Conservation (phyloP, 2,329 filamentous ascomycete genomes). For the Simplicillium sp. region DNA sequence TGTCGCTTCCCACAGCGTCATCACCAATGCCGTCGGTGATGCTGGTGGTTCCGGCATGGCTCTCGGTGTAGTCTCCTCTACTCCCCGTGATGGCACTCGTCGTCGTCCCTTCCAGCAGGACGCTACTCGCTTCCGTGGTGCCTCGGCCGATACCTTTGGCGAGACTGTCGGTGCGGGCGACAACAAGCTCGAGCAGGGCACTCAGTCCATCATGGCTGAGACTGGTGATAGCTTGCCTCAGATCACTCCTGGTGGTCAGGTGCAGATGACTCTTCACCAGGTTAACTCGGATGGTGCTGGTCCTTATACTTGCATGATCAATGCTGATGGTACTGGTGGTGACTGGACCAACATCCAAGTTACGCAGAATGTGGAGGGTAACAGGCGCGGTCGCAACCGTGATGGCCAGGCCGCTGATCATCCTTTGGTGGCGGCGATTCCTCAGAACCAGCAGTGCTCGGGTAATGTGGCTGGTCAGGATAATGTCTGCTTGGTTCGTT, state of each 20-base stretch:
- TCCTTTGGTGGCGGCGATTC: slow-evolving; percentile 49
- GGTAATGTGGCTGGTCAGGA: slow-evolving; percentile 49
- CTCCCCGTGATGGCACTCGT: slow-evolving; percentile 51
- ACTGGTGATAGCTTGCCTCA: slow-evolving; percentile 50
- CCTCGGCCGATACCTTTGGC: slow-evolving; percentile 40
- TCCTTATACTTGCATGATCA: slow-evolving; percentile 57
- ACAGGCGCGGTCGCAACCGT: slow-evolving; percentile 27
- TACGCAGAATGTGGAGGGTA: slow-evolving; percentile 24
- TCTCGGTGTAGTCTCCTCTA: slow-evolving; percentile 40
- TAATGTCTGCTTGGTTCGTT: slow-evolving; percentile 54
- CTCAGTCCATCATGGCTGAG: slow-evolving; percentile 45
- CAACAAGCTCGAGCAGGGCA: slow-evolving; percentile 49
- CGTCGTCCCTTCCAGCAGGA: slow-evolving; percentile 56
- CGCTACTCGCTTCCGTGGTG: slow-evolving; percentile 50
- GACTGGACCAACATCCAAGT: slow-evolving; percentile 45
- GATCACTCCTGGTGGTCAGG: slow-evolving; percentile 43
- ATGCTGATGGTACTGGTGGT: slow-evolving; percentile 46
- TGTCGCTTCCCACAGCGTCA: slow-evolving; percentile 51
- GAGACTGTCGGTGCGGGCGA: slow-evolving; percentile 47
- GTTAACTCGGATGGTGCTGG: slow-evolving; percentile 59
- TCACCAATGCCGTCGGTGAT: slow-evolving; percentile 48
- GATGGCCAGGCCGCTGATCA: slow-evolving; percentile 30
- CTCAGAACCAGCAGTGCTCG: slow-evolving; percentile 45
- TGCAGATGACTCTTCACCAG: slow-evolving; percentile 57
- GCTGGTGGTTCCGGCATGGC: slow-evolving; percentile 45